Evolutionary conservation across 805 yeast species (phyloP).

Genomic region (Peterozyma toletana): DNA sequence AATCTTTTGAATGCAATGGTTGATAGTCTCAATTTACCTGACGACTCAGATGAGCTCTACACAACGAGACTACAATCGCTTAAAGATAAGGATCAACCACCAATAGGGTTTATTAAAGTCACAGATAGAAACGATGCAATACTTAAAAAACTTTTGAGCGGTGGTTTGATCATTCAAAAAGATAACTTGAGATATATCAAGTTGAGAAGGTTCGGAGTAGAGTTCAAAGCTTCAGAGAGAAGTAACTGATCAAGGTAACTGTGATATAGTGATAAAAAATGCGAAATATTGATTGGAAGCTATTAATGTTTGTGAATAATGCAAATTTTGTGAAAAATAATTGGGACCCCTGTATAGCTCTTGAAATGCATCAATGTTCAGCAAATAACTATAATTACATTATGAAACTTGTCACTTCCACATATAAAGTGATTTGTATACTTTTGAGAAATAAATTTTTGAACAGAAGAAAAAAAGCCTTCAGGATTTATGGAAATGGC

Average conservation of each 20-base stretch:
- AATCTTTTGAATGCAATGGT: constrained; percentile 21
- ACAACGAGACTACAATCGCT: constrained; percentile 2
- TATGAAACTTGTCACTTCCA: too few species aligned
- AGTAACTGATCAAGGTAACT: neutral
- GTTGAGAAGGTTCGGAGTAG: constrained; percentile 4
- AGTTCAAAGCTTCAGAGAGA: neutral
- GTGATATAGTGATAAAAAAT: neutral
- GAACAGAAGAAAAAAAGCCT: too few species aligned
- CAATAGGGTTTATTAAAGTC: constrained; percentile 15
- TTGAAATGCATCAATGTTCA: too few species aligned
- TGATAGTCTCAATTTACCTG: too few species aligned
- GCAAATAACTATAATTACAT: too few species aligned
- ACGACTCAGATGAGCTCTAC: neutral
- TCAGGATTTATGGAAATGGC: too few species aligned
- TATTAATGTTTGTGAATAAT: too few species aligned
- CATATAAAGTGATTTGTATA: too few species aligned
- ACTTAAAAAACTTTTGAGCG: constrained; percentile 20
- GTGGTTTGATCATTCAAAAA: constrained; percentile 18
- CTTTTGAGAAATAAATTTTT: too few species aligned
- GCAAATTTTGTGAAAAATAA: too few species aligned
- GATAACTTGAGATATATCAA: constrained; percentile 13
- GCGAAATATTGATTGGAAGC: neutral
- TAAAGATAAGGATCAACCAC: constrained; percentile 2
- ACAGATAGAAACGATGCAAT: constrained; percentile 23
- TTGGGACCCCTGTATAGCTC: too few species aligned